These are phyloP conservation scores for Peronospora destructor DNA, from an alignment of 352 stramenopile genomes.

Conservation along the genomic window DNA sequence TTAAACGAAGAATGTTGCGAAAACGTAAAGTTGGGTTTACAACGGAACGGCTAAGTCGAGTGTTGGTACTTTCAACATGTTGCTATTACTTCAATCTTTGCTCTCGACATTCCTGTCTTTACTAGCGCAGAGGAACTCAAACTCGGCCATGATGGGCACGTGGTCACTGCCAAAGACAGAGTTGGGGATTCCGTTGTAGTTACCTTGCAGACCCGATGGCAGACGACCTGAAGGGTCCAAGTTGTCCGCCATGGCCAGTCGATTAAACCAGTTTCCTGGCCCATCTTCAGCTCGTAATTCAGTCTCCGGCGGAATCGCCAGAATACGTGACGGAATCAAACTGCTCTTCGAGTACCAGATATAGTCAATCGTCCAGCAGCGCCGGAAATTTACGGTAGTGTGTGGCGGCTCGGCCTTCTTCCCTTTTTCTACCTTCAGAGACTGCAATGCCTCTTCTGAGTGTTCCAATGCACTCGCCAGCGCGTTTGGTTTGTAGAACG, in stretches of 20 bases:
- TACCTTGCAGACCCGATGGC: slow-evolving; percentile 56
- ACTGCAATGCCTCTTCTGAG: slow-evolving; percentile 20
- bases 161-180: slow-evolving; percentile 80
- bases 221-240: slow-evolving; percentile 57
- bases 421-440: slow-evolving; percentile 29
- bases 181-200: slow-evolving; percentile 87
- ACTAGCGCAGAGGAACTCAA: slow-evolving; percentile 55
- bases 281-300: slow-evolving; percentile 66
- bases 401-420: slow-evolving; percentile 70
- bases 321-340: slow-evolving; percentile 50
- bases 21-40: background rate
- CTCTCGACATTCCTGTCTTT: slow-evolving; percentile 14
- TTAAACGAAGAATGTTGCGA: background rate
- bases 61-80: background rate
- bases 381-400: slow-evolving; percentile 81
- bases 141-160: slow-evolving; percentile 80
- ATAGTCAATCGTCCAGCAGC: slow-evolving; percentile 87
- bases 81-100: slow-evolving; percentile 21
- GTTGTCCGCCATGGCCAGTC: slow-evolving; percentile 58
- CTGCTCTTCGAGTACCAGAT: slow-evolving; percentile 79
- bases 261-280: slow-evolving; percentile 71
- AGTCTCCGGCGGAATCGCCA: slow-evolving; percentile 71
- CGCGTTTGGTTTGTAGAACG: slow-evolving; percentile 53
- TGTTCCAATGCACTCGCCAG: slow-evolving; percentile 28
- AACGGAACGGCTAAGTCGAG: background rate